phyloP scores from a whole-genome alignment of 1,284 basidiomycete species.

The Peniophora sp. region DNA sequence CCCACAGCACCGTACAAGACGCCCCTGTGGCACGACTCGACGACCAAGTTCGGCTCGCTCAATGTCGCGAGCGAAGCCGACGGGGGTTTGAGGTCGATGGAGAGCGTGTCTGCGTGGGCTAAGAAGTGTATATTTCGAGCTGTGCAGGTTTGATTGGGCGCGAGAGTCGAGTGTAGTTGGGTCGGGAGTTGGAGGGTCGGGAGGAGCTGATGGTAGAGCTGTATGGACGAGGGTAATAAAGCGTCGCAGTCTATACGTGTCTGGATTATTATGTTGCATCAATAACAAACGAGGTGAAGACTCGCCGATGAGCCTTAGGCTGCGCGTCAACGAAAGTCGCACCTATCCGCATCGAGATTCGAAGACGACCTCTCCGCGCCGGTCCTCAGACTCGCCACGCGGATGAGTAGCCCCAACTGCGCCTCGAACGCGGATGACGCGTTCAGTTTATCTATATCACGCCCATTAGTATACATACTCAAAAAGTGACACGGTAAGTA shows the following conservation, averaged over 20 bases:
- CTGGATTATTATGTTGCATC: conserved; percentile 1
- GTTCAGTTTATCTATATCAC: conserved; percentile 71
- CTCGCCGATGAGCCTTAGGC: conserved; percentile 73
- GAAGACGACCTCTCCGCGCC: conserved; percentile 85
- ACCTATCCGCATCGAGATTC: conserved; percentile 80
- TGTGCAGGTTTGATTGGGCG: conserved; percentile 52
- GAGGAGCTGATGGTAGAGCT: conserved; percentile 85
- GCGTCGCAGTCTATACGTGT: conserved; percentile 60
- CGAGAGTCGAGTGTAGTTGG: conserved; percentile 62
- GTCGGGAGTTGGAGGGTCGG: conserved; percentile 78
- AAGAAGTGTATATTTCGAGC: conserved; percentile 68
- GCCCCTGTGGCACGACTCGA: conserved; percentile 59
- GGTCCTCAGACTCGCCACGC: conserved; percentile 73
- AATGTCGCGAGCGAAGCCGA: conserved; percentile 58
- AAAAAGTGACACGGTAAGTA: too few relatives aligned
- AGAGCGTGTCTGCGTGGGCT: conserved; percentile 73
- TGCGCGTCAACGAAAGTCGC: conserved; percentile 80
- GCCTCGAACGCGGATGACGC: conserved; percentile 93
- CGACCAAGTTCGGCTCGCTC: conserved; percentile 71
- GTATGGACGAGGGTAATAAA: conserved; percentile 82
- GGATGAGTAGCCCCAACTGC: conserved; percentile 83
- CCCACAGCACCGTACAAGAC: conserved; percentile 21
- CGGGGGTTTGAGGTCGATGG: conserved; percentile 72
- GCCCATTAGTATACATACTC: conserved; percentile 29
- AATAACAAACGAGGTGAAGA: conserved; percentile 6